A percentile compares a stretch with the other conserved stretches of the same genome.
Evolutionary conservation across 2,329 filamentous ascomycete species (phyloP).

Genomic region (Chaetothyriales sp.): DNA sequence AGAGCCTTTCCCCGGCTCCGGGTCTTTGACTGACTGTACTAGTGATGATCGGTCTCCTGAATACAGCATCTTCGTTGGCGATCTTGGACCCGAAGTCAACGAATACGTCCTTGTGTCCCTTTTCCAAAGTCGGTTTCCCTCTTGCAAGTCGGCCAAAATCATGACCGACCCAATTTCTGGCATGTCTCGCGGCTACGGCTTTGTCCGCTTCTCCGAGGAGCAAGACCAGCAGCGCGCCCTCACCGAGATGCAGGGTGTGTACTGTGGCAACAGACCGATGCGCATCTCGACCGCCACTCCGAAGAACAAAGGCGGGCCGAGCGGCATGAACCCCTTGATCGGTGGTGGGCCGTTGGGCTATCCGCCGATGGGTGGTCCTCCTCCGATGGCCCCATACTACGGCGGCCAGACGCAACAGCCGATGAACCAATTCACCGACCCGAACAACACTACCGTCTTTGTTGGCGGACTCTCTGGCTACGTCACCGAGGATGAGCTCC

Average conservation of each 20-base stretch:
- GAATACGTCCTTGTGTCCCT: conserved; percentile 95
- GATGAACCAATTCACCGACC: conserved; percentile 99
- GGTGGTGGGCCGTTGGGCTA: conserved; percentile 50
- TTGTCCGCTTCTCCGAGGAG: conserved; percentile 93
- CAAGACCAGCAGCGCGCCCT: conserved; percentile 90
- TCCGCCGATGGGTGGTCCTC: conserved; percentile 51
- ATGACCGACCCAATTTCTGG: conserved; percentile 98
- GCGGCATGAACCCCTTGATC: conserved; percentile 37
- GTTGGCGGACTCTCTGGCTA: conserved; percentile 95
- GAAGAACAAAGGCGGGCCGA: conserved; percentile 60
- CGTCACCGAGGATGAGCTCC: conserved; percentile 97
- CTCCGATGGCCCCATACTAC: conserved; percentile 47
- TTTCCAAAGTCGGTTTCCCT: conserved; percentile 90
- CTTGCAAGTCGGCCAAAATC: conserved; percentile 98
- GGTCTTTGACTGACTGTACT: conserved; percentile 18
- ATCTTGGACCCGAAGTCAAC: conserved; percentile 95
- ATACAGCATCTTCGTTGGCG: conserved; percentile 94
- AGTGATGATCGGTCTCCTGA: conserved; percentile 94
- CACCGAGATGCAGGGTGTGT: conserved; percentile 97
- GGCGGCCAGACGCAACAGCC: conserved; percentile 49
- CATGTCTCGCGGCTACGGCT: conserved; percentile 94
- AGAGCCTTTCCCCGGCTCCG: neutral
- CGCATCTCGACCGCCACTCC: conserved; percentile 94
- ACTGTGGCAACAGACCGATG: conserved; percentile 97
- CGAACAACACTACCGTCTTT: conserved; percentile 98